Conservation (phyloP, 2,329 filamentous ascomycete species). For the Metarhizium humberi region DNA sequence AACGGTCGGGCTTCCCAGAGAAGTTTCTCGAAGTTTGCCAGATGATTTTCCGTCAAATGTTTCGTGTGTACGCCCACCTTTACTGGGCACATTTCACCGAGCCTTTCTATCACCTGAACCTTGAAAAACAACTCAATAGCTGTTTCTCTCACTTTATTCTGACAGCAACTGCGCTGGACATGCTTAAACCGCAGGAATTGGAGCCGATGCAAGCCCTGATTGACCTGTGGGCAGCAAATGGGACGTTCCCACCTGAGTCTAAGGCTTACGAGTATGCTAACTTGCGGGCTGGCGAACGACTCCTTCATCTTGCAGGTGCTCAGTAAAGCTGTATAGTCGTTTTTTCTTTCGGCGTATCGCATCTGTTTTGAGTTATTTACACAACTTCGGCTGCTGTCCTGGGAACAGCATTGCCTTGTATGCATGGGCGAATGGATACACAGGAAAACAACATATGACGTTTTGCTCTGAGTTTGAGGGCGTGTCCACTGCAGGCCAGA, state of each 20-base stretch:
- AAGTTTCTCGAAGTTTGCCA: slow-evolving; percentile 87
- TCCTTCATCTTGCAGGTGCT: slow-evolving; percentile 39
- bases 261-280: slow-evolving; percentile 60
- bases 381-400: not conserved
- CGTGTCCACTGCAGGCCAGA: slow-evolving; percentile 3
- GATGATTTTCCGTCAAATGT: slow-evolving; percentile 95
- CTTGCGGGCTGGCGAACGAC: slow-evolving; percentile 47
- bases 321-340: slow-evolving; percentile 12
- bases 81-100: slow-evolving; percentile 94
- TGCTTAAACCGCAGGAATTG: slow-evolving; percentile 81
- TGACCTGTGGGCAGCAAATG: slow-evolving; percentile 83
- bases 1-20: slow-evolving; percentile 83
- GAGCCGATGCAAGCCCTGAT: slow-evolving; percentile 95
- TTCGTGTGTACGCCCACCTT: slow-evolving; percentile 93
- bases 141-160: slow-evolving; percentile 81
- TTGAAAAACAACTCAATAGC: slow-evolving; percentile 75
- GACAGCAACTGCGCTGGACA: slow-evolving; percentile 69
- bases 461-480: not conserved
- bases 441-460: not conserved
- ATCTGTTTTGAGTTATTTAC: not conserved
- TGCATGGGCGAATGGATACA: slow-evolving; percentile 3
- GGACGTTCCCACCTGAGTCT: slow-evolving; percentile 71
- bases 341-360: not conserved
- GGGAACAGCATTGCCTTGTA: slow-evolving; percentile 1
- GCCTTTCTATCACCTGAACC: slow-evolving; percentile 74